Evolutionary conservation across 352 stramenopile species (phyloP), one percentile per base, ranked within the genome.

Genomic region (Phytophthora ohioensis): DNA sequence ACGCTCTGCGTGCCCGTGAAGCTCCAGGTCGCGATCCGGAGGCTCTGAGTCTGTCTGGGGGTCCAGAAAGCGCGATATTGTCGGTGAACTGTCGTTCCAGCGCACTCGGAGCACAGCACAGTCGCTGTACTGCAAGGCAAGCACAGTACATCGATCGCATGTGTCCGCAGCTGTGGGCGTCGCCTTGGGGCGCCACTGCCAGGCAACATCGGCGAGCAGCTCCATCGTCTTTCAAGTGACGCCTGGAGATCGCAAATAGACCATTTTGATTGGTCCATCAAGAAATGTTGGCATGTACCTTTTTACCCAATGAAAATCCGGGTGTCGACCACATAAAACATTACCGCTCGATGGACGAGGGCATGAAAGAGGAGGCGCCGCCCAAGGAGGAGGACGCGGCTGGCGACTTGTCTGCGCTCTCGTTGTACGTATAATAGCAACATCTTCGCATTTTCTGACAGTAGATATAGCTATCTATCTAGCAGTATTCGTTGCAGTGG

Each of bases 81-180:
- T 2, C 64, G 51, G 2, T 17, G 15, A 7, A 51, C 21, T 31
- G 11, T 21, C 30, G 57, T 72, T 78, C 69, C 75, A 78, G 4
- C 76, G 71, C 52, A 92, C 78, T 21, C 76, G 74, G 10, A 92
- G 49, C 58, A 92, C 74, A 2, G 70, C 27, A 30, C 75, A 82
- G 45, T 92, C 85, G 7, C 57, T 57, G 27, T 81, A 84, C 51
- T 89, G 78, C 32, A 92, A 67, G 0, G 80, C 86, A 31, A 88
- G 75, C 32, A 77, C 78, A 2, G 70, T 78, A 42, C 82, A 87
- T 2, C 67, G 49, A 34, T 67, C 57, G 57, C 76, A 77, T 2
- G 67, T 48, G 34, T 84, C 82, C 3, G 54, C 67, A 9, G 82
- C 78, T 0, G 75, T 85, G 48, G 86, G 51, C 3, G 75, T 65